phyloP scores from a whole-genome alignment of 1,284 basidiomycete genomes.

The Salmacisia buchloeana region DNA sequence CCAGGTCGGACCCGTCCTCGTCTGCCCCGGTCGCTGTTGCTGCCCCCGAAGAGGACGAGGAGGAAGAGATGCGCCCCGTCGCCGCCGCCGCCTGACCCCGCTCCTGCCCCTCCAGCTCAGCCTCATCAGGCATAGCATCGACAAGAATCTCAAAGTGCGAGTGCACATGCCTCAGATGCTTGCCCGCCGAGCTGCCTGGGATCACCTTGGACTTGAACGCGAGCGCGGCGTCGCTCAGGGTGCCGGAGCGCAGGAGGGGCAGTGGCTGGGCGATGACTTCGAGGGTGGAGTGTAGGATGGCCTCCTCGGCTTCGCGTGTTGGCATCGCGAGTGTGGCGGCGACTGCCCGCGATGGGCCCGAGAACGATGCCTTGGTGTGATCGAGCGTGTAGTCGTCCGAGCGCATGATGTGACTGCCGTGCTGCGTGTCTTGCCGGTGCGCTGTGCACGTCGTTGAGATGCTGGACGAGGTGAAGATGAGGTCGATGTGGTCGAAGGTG shows the following conservation, averaged over 20 bases:
- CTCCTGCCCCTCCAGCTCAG: neutral
- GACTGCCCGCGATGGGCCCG: neutral
- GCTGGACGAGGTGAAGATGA: too few species aligned
- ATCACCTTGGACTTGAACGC: conserved; percentile 25
- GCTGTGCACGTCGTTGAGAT: too few species aligned
- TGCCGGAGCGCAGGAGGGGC: conserved; percentile 20
- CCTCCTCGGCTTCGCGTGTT: conserved; percentile 22
- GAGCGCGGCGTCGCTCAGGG: conserved; percentile 23
- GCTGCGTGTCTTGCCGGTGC: too few species aligned
- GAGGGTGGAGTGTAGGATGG: conserved; percentile 27
- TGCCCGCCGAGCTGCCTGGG: conserved; percentile 31
- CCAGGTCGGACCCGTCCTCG: neutral
- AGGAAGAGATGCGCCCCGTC: too few species aligned
- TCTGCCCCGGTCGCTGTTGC: neutral
- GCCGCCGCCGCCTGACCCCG: neutral
- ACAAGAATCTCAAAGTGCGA: conserved; percentile 7
- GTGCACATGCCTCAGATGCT: conserved; percentile 31
- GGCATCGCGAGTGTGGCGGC: neutral
- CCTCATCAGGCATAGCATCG: neutral
- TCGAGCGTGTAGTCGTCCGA: neutral
- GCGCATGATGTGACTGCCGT: too few species aligned
- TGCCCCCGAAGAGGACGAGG: too few species aligned
- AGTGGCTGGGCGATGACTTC: conserved; percentile 39
- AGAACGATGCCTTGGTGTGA: conserved; percentile 7
- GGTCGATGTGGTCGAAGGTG: too few species aligned